Base-by-base conservation (phyloP, 2,329 filamentous ascomycete species). In the Myriosclerotinia duriaeana region DNA sequence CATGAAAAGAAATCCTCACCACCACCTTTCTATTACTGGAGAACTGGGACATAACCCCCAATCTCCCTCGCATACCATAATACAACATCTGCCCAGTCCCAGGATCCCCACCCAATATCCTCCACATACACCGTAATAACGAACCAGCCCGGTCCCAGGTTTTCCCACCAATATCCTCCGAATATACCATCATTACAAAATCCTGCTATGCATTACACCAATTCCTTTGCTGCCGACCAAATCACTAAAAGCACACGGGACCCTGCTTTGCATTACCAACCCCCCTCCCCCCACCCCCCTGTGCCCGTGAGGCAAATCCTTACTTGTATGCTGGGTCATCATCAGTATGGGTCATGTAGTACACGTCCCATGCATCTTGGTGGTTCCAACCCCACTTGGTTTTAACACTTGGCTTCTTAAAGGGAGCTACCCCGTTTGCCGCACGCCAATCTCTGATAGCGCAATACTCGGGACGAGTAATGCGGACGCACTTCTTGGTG, bases 361-460 rank as follows among this genome's bases (percentile, higher is more conserved):
- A 60, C 17, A 22, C 20, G 11, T 60, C 58, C 44, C 44, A 60
- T 4, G 4, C 30, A 9, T 60, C 34, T 34, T 38, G 6, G 14
- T 60, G 58, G 8, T 60, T 26, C 14, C 20, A 50, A 17, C 30
- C 30, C 58, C 44, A 60, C 14, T 50, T 60, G 58, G 30, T 20
- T 0, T 50, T 11, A 5, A 50, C 50, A 0, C 26, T 60, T 4
- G n/a, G n/a, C 58, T 50, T 38, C 15, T 22, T 60, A 12, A 50
- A 60, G 44, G 44, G 58, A 50, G 58, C n/a, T 8, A 50, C 58
- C 58, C 58, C 56, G 12, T 60, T 60, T 4, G 8, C 30, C 1
- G 30, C 20, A 4, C 56, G 56, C 56, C 56, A 60, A 17, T 60
- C 44, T 9, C 58, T n/a, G 15, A 50, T 50, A 14, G 5, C 5